A percentile compares a stretch with the other conserved stretches of the same genome.
phyloP scores from a whole-genome alignment of 768 basidiomycete genomes.

The Pholiota microspora region DNA sequence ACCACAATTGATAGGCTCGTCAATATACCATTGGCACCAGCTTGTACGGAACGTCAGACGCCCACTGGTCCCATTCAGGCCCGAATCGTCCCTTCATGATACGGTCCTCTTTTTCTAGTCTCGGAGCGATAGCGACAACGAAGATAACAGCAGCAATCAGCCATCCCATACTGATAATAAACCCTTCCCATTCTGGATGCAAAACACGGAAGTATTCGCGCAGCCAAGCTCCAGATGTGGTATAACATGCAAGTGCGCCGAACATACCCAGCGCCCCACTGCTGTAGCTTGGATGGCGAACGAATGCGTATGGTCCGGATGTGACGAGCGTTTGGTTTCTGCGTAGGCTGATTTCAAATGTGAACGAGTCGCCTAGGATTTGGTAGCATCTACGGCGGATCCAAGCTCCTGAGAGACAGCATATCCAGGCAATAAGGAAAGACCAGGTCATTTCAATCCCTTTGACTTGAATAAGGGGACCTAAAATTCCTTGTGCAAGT shows the following conservation, averaged over 20 bases:
- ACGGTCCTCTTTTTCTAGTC: conserved; percentile 30
- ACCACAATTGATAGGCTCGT: too few relatives aligned
- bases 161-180: conserved; percentile 16
- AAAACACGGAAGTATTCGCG: conserved; percentile 17
- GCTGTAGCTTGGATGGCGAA: conserved; percentile 19
- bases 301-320: conserved; percentile 16
- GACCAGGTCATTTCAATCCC: conserved; percentile 6
- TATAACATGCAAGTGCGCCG: conserved; percentile 10
- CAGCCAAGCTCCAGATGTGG: conserved; percentile 12
- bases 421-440: conserved; percentile 12
- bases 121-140: conserved; percentile 7
- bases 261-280: conserved; percentile 7
- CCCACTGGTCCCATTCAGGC: conserved; percentile 31
- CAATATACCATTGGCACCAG: conserved; percentile 31
- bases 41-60: conserved; percentile 23
- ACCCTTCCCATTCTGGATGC: conserved; percentile 7
- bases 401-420: conserved; percentile 8
- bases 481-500: neutral
- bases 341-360: conserved; percentile 17
- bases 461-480: neutral
- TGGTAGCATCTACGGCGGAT: conserved; percentile 16
- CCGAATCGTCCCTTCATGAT: conserved; percentile 29
- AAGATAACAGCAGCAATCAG: conserved; percentile 5
- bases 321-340: conserved; percentile 17
- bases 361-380: conserved; percentile 16